Evolutionary conservation across 208 protist genomes (phyloP), one percentile per base, ranked within the genome.

Genomic region (Wallacemonas rigidus): DNA sequence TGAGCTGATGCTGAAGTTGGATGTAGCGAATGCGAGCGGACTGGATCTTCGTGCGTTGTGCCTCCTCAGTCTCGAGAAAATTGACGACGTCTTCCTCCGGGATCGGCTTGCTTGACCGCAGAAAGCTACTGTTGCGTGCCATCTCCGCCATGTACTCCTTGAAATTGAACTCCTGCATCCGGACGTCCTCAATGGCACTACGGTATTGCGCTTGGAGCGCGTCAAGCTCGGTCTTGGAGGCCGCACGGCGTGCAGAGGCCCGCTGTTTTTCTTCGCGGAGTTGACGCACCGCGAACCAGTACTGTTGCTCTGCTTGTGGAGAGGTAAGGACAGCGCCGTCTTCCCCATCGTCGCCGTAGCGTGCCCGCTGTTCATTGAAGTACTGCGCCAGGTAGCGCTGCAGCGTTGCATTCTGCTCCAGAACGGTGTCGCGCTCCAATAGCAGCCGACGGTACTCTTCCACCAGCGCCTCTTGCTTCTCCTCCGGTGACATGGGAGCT

Each of bases 21-120:
- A 98, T 88, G 79, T 98, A 95, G 43, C 87, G 88, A 15, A 98
- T 89, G 43, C 97, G 93, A 11, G 95, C 79, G 36, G 72, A 75
- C 63, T 90, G 90, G 15, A 98, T 90, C 57, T 91, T 76, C 15
- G 70, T 56, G 41, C 96, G 89, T 79, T 96, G 91, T 45, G 75
- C 56, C 41, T 69, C 58, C 53, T 98, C 96, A 15, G 64, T 63
- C 36, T 90, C 71, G 5, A 98, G 72, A 75, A 97, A 97, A 58
- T 86, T 50, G 8, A 81, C 67, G 9, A 98, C 81, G 38, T 85
- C 79, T 50, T 89, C 82, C 56, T 47, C 65, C 26, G 93, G 85
- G 50, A 98, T 90, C 4, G 75, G 75, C 5, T 83, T 72, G 65
- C 89, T 96, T 0, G 88, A 90, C 51, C 94, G 86, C 69, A 91